Conservation (phyloP, 257 asterid species). For the Solanum medicagineum region DNA sequence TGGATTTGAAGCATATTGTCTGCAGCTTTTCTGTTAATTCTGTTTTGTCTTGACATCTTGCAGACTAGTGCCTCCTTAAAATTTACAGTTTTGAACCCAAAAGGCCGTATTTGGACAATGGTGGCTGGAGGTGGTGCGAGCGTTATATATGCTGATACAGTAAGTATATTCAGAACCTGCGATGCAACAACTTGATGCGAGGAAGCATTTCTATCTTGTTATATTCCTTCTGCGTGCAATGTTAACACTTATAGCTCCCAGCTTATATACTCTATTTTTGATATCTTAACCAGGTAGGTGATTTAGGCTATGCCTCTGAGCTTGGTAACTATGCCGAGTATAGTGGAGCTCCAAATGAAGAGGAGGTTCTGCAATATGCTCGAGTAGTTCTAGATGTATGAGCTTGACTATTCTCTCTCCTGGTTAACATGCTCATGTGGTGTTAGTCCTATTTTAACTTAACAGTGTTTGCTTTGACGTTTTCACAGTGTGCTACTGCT, state of each 20-base stretch:
- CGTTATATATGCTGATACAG: slow-evolving; percentile 93
- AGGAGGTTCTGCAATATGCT: slow-evolving; percentile 90
- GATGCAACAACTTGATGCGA: neutral
- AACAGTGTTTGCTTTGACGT: neutral
- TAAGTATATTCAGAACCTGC: slow-evolving; percentile 19
- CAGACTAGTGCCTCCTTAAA: slow-evolving; percentile 96
- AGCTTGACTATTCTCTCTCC: neutral
- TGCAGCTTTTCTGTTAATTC: neutral
- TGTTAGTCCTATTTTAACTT: neutral
- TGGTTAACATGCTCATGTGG: neutral
- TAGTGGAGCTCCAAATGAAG: slow-evolving; percentile 97
- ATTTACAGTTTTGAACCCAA: slow-evolving; percentile 84
- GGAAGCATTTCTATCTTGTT: neutral
- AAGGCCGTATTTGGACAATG: slow-evolving; percentile 99
- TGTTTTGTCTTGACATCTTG: slow-evolving; percentile 2
- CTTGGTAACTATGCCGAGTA: slow-evolving; percentile 94
- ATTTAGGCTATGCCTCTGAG: slow-evolving; percentile 86
- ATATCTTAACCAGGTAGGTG: slow-evolving; percentile 50
- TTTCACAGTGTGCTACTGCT: slow-evolving; percentile 72
- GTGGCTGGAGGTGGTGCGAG: slow-evolving; percentile 99
- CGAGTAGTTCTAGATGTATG: slow-evolving; percentile 85
- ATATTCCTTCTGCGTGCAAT: neutral
- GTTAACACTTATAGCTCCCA: neutral
- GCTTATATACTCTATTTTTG: neutral
- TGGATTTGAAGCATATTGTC: neutral